Percentiles rank a stretch among this genome's conserved stretches.
These are phyloP conservation scores for Inonotus obliquus DNA, from an alignment of 1,284 basidiomycete species.

Conservation along the genomic window DNA sequence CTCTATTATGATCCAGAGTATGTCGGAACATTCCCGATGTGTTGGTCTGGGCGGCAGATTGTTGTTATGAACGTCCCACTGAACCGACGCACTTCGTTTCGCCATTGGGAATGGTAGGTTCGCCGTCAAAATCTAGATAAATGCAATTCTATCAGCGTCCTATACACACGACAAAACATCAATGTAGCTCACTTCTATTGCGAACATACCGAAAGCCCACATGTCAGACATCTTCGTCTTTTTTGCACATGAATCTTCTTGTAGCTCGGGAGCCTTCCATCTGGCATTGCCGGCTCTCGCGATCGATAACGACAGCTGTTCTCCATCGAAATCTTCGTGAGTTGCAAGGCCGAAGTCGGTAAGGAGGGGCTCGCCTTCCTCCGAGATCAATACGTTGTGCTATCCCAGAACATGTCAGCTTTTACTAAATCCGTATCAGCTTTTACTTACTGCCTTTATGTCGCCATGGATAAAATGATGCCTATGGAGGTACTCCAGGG, in stretches of 20 bases:
- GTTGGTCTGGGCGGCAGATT: conserved; percentile 1
- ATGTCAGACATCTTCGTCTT: conserved; percentile 5
- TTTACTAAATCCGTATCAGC: background rate
- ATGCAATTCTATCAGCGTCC: background rate
- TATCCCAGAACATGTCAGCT: background rate
- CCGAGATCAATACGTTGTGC: conserved; percentile 11
- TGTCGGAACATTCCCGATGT: conserved; percentile 1
- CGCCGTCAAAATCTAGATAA: conserved; percentile 5
- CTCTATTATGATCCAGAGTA: background rate
- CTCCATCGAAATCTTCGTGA: background rate
- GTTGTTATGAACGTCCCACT: background rate
- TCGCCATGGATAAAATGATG: conserved; percentile 6
- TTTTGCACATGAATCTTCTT: background rate
- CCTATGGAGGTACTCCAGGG: conserved; percentile 2
- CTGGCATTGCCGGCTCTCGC: conserved; percentile 7
- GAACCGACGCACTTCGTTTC: too few species aligned
- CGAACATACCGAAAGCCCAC: conserved; percentile 15
- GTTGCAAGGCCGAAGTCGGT: conserved; percentile 7
- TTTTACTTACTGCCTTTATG: conserved; percentile 4
- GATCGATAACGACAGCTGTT: background rate
- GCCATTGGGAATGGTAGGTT: conserved; percentile 1
- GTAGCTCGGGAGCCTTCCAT: conserved; percentile 6
- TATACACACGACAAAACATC: background rate
- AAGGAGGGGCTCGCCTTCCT: background rate
- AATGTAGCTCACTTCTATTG: background rate